Evolutionary conservation across 257 asterid genomes (phyloP).

Genomic region (Solanum tarapatanum): DNA sequence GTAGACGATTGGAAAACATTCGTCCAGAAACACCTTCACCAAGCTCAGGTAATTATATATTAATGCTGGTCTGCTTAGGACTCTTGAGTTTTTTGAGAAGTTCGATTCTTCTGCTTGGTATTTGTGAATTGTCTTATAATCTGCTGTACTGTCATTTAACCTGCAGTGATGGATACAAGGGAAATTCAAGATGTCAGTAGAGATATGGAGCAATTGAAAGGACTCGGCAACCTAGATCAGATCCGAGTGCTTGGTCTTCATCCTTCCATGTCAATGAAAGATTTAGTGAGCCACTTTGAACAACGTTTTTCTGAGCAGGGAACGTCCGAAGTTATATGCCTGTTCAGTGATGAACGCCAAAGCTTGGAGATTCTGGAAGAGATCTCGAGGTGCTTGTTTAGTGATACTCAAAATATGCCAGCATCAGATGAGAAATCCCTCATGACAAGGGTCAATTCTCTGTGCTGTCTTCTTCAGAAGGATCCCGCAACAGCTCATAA

Average conservation of each 20-base stretch:
- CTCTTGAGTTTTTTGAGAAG: not conserved
- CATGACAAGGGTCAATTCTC: conserved; percentile 83
- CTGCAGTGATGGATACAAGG: conserved; percentile 34
- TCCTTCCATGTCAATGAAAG: conserved; percentile 86
- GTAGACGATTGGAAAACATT: conserved; percentile 37
- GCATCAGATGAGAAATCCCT: conserved; percentile 70
- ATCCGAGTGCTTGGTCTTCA: conserved; percentile 67
- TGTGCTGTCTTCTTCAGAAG: conserved; percentile 88
- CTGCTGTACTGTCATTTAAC: not conserved
- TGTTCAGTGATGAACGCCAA: conserved; percentile 66
- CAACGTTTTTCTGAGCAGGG: conserved; percentile 66
- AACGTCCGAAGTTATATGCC: conserved; percentile 27
- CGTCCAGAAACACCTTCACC: conserved; percentile 75
- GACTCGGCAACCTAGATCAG: conserved; percentile 61
- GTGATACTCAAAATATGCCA: conserved; percentile 41
- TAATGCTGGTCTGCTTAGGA: not conserved
- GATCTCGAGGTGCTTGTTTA: conserved; percentile 35
- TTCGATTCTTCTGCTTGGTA: not conserved
- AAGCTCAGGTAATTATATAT: conserved; percentile 51
- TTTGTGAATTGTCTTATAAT: not conserved
- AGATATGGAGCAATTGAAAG: conserved; percentile 47
- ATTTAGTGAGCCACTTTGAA: conserved; percentile 83
- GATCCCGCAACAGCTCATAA: conserved; percentile 35
- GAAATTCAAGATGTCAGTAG: conserved; percentile 32
- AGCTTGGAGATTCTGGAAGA: conserved; percentile 43